Evolutionary conservation across 176 grass and related monocot genomes (phyloP).

Genomic region (Bolboschoenus planiculmis): DNA sequence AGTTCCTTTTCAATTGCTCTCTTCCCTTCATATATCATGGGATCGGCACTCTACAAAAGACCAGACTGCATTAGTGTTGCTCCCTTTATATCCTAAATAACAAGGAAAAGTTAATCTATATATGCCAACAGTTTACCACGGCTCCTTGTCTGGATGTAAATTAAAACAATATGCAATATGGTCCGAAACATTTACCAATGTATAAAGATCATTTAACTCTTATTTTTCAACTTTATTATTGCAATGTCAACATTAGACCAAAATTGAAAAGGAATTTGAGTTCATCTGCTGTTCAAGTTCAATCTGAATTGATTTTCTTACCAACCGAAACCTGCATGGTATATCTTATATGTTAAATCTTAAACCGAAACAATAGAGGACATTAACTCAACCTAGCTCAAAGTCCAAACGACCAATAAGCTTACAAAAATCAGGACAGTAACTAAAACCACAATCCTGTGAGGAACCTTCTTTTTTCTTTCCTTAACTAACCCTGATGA

Average conservation of each 20-base stretch:
- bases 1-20: constrained; percentile 64
- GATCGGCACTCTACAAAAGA: constrained; percentile 48
- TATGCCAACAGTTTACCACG: not conserved
- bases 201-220: not conserved
- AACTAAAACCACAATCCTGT: constrained; percentile 16
- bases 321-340: not conserved
- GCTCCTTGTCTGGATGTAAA: no score
- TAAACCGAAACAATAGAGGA: not conserved
- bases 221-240: not conserved
- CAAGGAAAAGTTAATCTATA: not conserved
- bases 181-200: not conserved
- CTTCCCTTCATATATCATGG: constrained; percentile 82
- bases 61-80: not conserved
- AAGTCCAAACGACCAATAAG: not conserved
- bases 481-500: constrained; percentile 56
- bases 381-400: not conserved
- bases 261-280: not conserved
- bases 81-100: not conserved
- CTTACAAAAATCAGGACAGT: not conserved
- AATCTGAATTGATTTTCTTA: not conserved
- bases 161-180: not conserved
- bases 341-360: not conserved
- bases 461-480: not conserved
- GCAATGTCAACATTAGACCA: not conserved
- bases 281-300: not conserved